phyloP scores from a whole-genome alignment of 352 stramenopile species.

The Globisporangium abappressorium region DNA sequence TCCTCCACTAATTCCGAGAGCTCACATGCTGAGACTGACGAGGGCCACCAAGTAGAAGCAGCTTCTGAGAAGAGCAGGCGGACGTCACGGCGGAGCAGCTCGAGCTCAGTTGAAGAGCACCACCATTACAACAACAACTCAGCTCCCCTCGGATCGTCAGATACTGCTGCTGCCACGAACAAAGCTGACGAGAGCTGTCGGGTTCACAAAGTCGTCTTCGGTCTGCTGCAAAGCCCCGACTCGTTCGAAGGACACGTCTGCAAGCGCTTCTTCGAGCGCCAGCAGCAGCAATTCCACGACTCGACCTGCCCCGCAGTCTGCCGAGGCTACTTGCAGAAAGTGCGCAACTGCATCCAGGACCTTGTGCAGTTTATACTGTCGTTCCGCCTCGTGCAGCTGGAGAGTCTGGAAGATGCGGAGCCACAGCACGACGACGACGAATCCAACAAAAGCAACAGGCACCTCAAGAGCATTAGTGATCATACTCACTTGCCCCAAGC shows the following conservation, averaged over 20 bases:
- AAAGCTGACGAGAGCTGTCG: background rate
- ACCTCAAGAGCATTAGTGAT: background rate
- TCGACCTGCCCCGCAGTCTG: conserved; percentile 7
- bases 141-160: too few relatives aligned
- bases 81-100: too few relatives aligned
- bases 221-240: background rate
- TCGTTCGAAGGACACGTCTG: conserved; percentile 3
- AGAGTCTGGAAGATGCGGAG: background rate
- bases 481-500: background rate
- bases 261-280: conserved; percentile 3
- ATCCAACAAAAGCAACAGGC: background rate
- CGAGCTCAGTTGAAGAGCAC: background rate
- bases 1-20: background rate
- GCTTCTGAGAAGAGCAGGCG: too few relatives aligned
- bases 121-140: background rate
- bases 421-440: background rate
- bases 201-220: background rate
- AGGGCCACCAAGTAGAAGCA: too few relatives aligned
- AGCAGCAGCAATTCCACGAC: conserved; percentile 1
- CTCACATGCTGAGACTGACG: background rate
- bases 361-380: conserved; percentile 34
- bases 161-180: background rate
- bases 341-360: conserved; percentile 32
- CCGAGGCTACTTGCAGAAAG: conserved; percentile 27
- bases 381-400: conserved; percentile 23